These are phyloP conservation scores for Leccinum boreale DNA, from an alignment of 768 basidiomycete species.

Conservation along the genomic window DNA sequence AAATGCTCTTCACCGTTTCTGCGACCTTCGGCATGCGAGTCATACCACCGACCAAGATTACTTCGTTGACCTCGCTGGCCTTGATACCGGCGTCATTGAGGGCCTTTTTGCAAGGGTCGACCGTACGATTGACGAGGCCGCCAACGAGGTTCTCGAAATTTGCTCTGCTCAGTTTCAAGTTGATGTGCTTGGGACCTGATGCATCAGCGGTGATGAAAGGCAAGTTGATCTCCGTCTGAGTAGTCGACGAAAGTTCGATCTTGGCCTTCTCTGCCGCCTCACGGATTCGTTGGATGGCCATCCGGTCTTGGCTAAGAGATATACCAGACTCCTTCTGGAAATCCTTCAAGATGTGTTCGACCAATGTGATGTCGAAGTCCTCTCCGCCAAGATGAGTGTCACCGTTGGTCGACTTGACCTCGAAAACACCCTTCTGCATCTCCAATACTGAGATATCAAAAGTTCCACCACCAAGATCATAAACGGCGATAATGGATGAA, in stretches of 20 bases:
- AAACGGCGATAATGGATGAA: constrained; percentile 92
- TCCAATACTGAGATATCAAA: constrained; percentile 99
- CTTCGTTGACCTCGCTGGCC: constrained; percentile 89
- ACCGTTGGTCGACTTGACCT: constrained; percentile 99
- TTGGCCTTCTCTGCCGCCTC: constrained; percentile 99
- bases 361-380: constrained; percentile 91
- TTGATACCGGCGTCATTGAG: constrained; percentile 92
- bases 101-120: constrained; percentile 98
- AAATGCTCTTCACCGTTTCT: constrained; percentile 83
- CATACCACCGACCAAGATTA: constrained; percentile 99
- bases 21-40: constrained; percentile 94
- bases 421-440: constrained; percentile 99
- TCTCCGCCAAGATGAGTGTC: constrained; percentile 98
- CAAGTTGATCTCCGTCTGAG: constrained; percentile 95
- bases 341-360: constrained; percentile 80
- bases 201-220: constrained; percentile 98
- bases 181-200: constrained; percentile 95
- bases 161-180: constrained; percentile 81
- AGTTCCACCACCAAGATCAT: constrained; percentile 97
- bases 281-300: constrained; percentile 98
- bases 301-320: constrained; percentile 80
- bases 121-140: constrained; percentile 80
- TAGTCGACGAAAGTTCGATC: constrained; percentile 92
- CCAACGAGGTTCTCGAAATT: constrained; percentile 88
- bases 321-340: constrained; percentile 93